Evolutionary conservation across 1,284 basidiomycete genomes (phyloP).

Genomic region (Waitea zeae): DNA sequence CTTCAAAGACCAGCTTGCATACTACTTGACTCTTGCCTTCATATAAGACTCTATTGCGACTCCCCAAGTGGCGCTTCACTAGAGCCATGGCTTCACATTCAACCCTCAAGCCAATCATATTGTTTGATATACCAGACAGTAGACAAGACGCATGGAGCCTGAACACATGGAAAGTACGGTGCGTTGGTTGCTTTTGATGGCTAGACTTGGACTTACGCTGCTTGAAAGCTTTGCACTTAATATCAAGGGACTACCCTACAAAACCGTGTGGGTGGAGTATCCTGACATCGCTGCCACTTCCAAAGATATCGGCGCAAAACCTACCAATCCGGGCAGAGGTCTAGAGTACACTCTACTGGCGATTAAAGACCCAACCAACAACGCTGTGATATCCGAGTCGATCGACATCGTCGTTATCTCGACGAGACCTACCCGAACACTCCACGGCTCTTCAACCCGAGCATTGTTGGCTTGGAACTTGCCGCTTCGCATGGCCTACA

Average conservation of each 20-base stretch:
- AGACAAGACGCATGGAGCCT: too few relatives aligned
- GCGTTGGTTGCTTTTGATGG: not conserved
- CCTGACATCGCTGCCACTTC: conserved; percentile 16
- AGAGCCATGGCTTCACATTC: too few relatives aligned
- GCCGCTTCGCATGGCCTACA: too few relatives aligned
- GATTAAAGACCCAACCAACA: conserved; percentile 13
- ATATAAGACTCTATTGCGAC: too few relatives aligned
- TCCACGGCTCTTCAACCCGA: conserved; percentile 9
- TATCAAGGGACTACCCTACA: conserved; percentile 17
- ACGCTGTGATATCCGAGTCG: conserved; percentile 15
- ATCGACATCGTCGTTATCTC: conserved; percentile 15
- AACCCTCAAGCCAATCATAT: too few relatives aligned
- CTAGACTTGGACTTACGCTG: not conserved
- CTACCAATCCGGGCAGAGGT: conserved; percentile 9
- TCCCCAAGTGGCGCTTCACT: too few relatives aligned
- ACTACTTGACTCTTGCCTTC: too few relatives aligned
- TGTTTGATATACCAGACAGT: too few relatives aligned
- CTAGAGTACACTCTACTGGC: conserved; percentile 17
- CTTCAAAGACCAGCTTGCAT: too few relatives aligned
- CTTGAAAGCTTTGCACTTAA: conserved; percentile 14
- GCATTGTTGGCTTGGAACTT: not conserved
- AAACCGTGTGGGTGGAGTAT: conserved; percentile 19
- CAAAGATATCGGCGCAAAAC: conserved; percentile 12
- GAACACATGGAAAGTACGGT: not conserved
- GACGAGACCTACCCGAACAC: conserved; percentile 16